phyloP scores from a whole-genome alignment of 1,284 basidiomycete genomes.

The Xerocomus minutiporus region DNA sequence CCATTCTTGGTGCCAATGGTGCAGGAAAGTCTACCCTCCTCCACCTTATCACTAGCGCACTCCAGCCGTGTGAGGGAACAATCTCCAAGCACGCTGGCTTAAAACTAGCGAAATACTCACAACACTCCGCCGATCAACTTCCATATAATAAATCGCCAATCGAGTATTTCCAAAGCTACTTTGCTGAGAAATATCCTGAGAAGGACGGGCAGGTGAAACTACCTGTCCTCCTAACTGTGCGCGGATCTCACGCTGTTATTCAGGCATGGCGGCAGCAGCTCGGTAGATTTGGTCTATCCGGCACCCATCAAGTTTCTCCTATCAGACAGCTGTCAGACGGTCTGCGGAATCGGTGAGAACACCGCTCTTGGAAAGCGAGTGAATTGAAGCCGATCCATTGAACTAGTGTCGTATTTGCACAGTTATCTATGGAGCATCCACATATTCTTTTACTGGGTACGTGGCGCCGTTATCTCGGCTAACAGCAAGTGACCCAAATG shows the following conservation, averaged over 20 bases:
- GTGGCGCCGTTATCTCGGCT: constrained; percentile 20
- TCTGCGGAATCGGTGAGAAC: constrained; percentile 78
- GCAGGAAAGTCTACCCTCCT: constrained; percentile 97
- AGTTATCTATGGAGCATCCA: constrained; percentile 91
- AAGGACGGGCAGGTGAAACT: constrained; percentile 70
- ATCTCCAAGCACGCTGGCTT: constrained; percentile 85
- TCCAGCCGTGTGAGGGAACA: constrained; percentile 82
- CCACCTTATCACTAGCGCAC: constrained; percentile 85
- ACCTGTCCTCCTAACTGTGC: constrained; percentile 11
- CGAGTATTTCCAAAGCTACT: constrained; percentile 88
- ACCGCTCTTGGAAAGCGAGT: constrained; percentile 9
- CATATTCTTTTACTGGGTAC: constrained; percentile 81
- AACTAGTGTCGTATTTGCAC: constrained; percentile 82
- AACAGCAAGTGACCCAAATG: constrained; percentile 4
- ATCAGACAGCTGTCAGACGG: constrained; percentile 97
- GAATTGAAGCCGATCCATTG: constrained; percentile 13
- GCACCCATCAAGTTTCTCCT: constrained; percentile 88
- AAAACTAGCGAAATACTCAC: constrained; percentile 96
- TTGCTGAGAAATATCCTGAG: constrained; percentile 85
- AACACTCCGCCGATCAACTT: constrained; percentile 98
- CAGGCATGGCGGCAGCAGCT: constrained; percentile 93
- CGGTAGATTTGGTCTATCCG: constrained; percentile 93
- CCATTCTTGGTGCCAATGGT: constrained; percentile 98
- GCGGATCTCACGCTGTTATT: constrained; percentile 10
- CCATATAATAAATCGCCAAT: constrained; percentile 92